Percentiles rank a stretch among this genome's conserved stretches.
Conservation (phyloP, 768 basidiomycete genomes). For the Boletus reticuloceps region DNA sequence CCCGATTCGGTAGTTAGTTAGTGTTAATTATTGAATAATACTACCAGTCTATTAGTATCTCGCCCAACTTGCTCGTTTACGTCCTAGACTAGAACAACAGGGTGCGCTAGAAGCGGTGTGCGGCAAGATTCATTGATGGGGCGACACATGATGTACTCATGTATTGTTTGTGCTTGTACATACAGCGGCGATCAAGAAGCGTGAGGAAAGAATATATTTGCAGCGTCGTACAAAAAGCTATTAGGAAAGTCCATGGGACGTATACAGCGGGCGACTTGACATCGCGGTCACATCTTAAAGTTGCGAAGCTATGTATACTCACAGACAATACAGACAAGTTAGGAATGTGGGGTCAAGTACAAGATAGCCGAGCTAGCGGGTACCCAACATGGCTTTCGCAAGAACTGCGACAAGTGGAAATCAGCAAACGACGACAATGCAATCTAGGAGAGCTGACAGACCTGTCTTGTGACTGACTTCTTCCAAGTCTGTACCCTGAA, state of each 20-base stretch:
- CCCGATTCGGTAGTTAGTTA: slow-evolving; percentile 26
- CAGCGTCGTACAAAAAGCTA: slow-evolving; percentile 3
- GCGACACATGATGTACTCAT: no score
- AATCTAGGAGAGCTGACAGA: slow-evolving; percentile 33
- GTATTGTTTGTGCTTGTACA: no score
- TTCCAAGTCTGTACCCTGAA: slow-evolving; percentile 77
- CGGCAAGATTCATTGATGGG: no score
- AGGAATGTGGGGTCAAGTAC: slow-evolving; percentile 6
- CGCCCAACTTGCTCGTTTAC: not conserved
- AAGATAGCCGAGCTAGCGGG: slow-evolving; percentile 17
- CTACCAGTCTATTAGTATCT: not conserved
- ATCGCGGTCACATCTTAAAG: not conserved
- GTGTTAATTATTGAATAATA: slow-evolving; percentile 3
- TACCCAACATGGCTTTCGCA: slow-evolving; percentile 5
- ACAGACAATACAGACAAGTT: slow-evolving; percentile 6
- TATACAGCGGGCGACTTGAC: slow-evolving; percentile 1
- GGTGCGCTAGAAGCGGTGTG: no score
- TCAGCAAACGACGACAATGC: slow-evolving; percentile 6
- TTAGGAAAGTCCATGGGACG: slow-evolving; percentile 2
- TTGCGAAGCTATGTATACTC: slow-evolving; percentile 10
- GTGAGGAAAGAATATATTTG: not conserved
- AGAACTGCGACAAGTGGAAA: slow-evolving; percentile 8
- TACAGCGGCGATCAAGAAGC: not conserved
- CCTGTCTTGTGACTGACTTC: slow-evolving; percentile 74
- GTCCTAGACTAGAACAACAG: not conserved